phyloP scores from a whole-genome alignment of 371 early-diverging fungal species.

The Entomophthora muscae region DNA sequence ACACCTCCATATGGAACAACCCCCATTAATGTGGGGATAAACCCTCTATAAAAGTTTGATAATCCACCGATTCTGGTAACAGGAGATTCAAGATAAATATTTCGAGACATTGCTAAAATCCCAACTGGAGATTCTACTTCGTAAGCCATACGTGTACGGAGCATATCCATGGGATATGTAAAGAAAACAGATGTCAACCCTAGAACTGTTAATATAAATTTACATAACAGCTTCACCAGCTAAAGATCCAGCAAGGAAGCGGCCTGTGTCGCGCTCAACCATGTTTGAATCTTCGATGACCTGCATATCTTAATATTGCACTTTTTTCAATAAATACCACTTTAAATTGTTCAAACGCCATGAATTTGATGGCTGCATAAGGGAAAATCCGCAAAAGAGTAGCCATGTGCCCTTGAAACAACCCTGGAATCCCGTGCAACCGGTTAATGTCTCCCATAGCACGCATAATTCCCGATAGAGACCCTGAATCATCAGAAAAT shows the following conservation, averaged over 20 bases:
- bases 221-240: constrained; percentile 30
- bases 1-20: constrained; percentile 95
- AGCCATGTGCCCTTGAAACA: constrained; percentile 90
- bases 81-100: constrained; percentile 36
- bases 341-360: constrained; percentile 79
- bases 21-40: constrained; percentile 72
- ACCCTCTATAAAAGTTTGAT: constrained; percentile 83
- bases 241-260: constrained; percentile 56
- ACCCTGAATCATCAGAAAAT: constrained; percentile 28
- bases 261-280: constrained; percentile 23
- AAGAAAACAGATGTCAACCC: constrained; percentile 78
- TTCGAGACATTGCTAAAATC: constrained; percentile 17
- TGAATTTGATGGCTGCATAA: constrained; percentile 90
- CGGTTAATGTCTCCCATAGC: constrained; percentile 58
- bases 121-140: constrained; percentile 30
- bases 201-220: constrained; percentile 12
- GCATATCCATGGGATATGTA: constrained; percentile 86
- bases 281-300: background rate
- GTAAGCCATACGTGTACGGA: constrained; percentile 87
- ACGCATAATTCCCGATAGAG: constrained; percentile 66
- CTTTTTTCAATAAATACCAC: constrained; percentile 22
- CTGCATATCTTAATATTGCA: background rate
- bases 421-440: constrained; percentile 50
- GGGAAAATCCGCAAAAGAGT: constrained; percentile 85
- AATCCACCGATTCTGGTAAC: constrained; percentile 15